Evolutionary conservation across 2,329 filamentous ascomycete species (phyloP), one percentile per base, ranked within the genome.

Genomic region (Phyllachora maydis): DNA sequence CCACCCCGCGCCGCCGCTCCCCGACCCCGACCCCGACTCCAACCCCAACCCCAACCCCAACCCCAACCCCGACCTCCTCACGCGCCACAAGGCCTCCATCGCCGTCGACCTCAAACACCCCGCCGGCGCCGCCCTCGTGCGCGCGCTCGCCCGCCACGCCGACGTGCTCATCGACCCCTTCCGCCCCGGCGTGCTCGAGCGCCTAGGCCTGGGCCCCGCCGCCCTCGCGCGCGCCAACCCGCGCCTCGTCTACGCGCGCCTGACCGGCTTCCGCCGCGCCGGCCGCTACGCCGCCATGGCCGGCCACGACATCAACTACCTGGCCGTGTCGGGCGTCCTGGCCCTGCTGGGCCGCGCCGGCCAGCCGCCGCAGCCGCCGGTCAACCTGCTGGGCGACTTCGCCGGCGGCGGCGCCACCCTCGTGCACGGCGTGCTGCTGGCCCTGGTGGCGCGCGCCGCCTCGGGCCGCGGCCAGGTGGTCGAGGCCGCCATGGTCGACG

Each of bases 401-500:
- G 88, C 78, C 0, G 85, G 82, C 16, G 85, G 85, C 11, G 85
- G 85, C 16, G 71, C 75, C 1, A 70, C 69, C 33, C 70, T 88
- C 19, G 79, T 88, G 37, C 56, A 82, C 28, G 85, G 83, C 0
- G 67, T 95, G 4, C 45, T 93, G 26, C 54, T 93, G 11, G 85
- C 88, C 0, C 47, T 95, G 28, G 38, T 90, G 7, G 59, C 67
- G 9, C 55, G 81, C 16, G 52, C 58, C 23, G 50, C 46, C 20
- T 69, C 56, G 0, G 79, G 79, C 0, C 52, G 50, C 3, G 85
- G 85, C 0, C 85, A 93, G 49, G 72, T 93, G 8, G 82, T 95
- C 6, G 81, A 93, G 50, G 79, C 78, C 10, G 93, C 91, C 46
- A 95, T 95, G 85, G 85, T 93, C 8, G 85, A 95, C 49, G 85